Evolutionary conservation across 2,329 filamentous ascomycete genomes (phyloP).

Genomic region (Akanthomyces uredinophilus): DNA sequence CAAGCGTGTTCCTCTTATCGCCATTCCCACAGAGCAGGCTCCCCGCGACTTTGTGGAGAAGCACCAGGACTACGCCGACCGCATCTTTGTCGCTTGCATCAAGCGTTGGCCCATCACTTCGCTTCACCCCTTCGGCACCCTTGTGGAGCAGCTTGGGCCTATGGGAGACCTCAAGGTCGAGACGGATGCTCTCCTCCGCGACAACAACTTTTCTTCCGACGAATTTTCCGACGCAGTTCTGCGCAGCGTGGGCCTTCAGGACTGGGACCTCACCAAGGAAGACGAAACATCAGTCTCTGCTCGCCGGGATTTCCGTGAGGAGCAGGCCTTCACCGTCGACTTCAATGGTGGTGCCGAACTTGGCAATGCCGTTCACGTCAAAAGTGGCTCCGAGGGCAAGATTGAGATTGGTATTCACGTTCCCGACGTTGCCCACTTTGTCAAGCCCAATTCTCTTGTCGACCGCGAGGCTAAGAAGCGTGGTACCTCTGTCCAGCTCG

Average conservation of each 20-base stretch:
- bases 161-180: conserved; percentile 98
- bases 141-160: conserved; percentile 92
- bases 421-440: conserved; percentile 91
- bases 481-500: conserved; percentile 89
- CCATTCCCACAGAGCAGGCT: conserved; percentile 96
- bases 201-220: conserved; percentile 98
- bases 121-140: conserved; percentile 95
- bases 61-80: conserved; percentile 94
- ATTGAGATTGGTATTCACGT: conserved; percentile 95
- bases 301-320: conserved; percentile 84
- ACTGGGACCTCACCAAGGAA: conserved; percentile 84
- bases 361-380: conserved; percentile 89
- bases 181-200: conserved; percentile 90
- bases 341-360: conserved; percentile 83
- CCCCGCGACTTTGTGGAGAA: conserved; percentile 97
- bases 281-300: conserved; percentile 66
- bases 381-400: conserved; percentile 73
- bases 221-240: conserved; percentile 96
- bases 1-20: conserved; percentile 96
- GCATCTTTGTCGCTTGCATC: conserved; percentile 98
- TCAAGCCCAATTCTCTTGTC: conserved; percentile 91
- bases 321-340: conserved; percentile 88
- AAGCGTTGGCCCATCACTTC: conserved; percentile 99
- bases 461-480: conserved; percentile 98
- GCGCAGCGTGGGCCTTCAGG: conserved; percentile 85